Base-by-base conservation (phyloP, 2,329 filamentous ascomycete species). In the Phialophora chinensis region DNA sequence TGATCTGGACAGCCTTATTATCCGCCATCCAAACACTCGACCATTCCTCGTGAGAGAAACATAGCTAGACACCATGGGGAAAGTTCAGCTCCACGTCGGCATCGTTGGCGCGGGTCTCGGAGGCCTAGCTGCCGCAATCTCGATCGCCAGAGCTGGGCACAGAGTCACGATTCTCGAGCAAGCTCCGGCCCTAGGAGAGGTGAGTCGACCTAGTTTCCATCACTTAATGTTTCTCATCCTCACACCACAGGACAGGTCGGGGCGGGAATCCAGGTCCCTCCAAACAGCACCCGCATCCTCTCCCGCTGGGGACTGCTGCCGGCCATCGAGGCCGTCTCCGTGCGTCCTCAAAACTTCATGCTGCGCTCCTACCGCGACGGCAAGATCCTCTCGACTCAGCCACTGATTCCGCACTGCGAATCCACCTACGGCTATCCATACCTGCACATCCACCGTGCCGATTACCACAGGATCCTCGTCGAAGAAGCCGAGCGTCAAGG, bases 361-460 rank as follows among this genome's bases (percentile, higher is more conserved):
- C 64, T 79, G 29, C 72, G 74, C 49, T 71, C 73, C 7, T 78
- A 77, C 65, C 64, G 66, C 17, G 74, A 76, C 64, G 77, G 77
- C 7, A 68, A 71, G 54, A 55, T 77, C n/a, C 72, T 78, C 2
- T 84, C 83, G 0, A 75, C 81, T 25, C 62, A 65, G 56, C 73
- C 17, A 71, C 71, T 23, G 70, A 73, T 59, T 67, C 72, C 66
- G 25, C 31, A 66, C 55, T 66, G 63, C 8, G 72, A 75, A 62
- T 63, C 74, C n/a, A 69, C 68, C 54, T 77, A 75, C 58, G 74
- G 74, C 4, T 69, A 72, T 7, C 82, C 82, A 0, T 82, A 83
- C 67, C 79, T 81, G 70, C 80, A 83, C 60, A 75, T 84, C n/a
- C 83, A 85, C 73, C 79, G 83, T 25, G 82, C 82, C 47, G 81